Conservation (phyloP, 164 flowering plant genomes). For the Chimonanthus salicifolius region DNA sequence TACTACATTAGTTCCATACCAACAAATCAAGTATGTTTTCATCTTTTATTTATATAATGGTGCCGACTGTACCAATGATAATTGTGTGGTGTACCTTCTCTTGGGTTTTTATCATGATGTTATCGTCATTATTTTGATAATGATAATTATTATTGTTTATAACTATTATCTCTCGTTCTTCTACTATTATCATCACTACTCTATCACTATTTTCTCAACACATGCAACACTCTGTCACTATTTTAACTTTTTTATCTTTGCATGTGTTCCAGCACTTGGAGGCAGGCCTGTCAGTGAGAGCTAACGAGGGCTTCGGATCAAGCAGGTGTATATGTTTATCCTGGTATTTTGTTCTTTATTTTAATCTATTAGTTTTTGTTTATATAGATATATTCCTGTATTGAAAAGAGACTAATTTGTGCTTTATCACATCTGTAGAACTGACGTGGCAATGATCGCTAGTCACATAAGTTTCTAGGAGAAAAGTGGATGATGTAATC, state of each 20-base stretch:
- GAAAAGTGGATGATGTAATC: too few relatives aligned
- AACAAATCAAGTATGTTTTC: slow-evolving; percentile 61
- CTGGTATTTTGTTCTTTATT: not conserved
- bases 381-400: not conserved
- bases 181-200: too few relatives aligned
- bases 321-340: slow-evolving; percentile 43
- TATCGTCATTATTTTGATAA: too few relatives aligned
- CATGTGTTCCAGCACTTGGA: slow-evolving; percentile 59
- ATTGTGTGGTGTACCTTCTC: not conserved
- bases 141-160: too few relatives aligned
- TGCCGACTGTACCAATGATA: not conserved
- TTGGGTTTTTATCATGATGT: not conserved
- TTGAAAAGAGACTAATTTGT: not conserved
- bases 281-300: slow-evolving; percentile 78
- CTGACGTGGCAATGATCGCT: too few relatives aligned
- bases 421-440: not conserved
- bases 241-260: too few relatives aligned
- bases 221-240: too few relatives aligned
- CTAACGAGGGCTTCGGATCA: slow-evolving; percentile 56
- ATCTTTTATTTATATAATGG: not conserved
- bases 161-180: too few relatives aligned
- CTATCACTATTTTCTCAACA: too few relatives aligned
- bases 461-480: too few relatives aligned
- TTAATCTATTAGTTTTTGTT: not conserved
- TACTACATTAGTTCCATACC: slow-evolving; percentile 81